phyloP scores from a whole-genome alignment of 2,329 filamentous ascomycete species.

The Celoporthe dispersa region DNA sequence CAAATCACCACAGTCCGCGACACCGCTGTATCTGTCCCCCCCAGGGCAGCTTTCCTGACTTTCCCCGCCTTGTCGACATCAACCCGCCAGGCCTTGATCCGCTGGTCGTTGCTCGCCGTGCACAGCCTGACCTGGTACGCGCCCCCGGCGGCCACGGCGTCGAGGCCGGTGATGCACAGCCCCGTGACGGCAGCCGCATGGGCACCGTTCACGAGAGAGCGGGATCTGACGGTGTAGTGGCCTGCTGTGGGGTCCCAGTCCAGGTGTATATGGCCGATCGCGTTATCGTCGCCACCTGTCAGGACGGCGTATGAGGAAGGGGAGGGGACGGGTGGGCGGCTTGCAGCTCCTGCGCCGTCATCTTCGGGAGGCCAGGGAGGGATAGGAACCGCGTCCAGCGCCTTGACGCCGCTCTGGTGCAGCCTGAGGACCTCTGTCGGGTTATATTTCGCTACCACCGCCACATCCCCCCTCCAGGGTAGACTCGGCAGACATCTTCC shows the following conservation, averaged over 20 bases:
- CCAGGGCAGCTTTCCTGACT: constrained; percentile 42
- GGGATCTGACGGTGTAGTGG: constrained; percentile 33
- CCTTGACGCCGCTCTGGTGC: constrained; percentile 84
- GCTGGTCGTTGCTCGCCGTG: constrained; percentile 64
- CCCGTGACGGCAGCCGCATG: constrained; percentile 76
- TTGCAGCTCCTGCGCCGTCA: constrained; percentile 31
- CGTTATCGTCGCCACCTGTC: constrained; percentile 89
- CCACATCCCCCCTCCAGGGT: background rate
- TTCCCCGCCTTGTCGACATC: constrained; percentile 10
- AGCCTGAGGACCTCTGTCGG: constrained; percentile 49
- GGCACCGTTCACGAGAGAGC: constrained; percentile 54
- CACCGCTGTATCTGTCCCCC: constrained; percentile 59
- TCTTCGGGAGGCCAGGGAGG: constrained; percentile 4
- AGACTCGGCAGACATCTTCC: constrained; percentile 41
- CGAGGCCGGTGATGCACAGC: constrained; percentile 43
- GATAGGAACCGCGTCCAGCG: constrained; percentile 49
- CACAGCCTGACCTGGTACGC: constrained; percentile 37
- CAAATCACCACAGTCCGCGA: constrained; percentile 63
- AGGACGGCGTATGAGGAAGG: constrained; percentile 54
- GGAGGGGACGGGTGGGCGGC: constrained; percentile 21
- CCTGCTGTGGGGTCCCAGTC: constrained; percentile 36
- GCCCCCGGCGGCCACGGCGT: constrained; percentile 32
- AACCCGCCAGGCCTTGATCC: constrained; percentile 59
- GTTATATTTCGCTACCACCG: constrained; percentile 29
- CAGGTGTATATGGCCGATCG: constrained; percentile 61